A percentile compares a stretch with the other conserved stretches of the same genome.
Conservation (phyloP, 2,329 filamentous ascomycete species). For the Aureobasidium pullulans region DNA sequence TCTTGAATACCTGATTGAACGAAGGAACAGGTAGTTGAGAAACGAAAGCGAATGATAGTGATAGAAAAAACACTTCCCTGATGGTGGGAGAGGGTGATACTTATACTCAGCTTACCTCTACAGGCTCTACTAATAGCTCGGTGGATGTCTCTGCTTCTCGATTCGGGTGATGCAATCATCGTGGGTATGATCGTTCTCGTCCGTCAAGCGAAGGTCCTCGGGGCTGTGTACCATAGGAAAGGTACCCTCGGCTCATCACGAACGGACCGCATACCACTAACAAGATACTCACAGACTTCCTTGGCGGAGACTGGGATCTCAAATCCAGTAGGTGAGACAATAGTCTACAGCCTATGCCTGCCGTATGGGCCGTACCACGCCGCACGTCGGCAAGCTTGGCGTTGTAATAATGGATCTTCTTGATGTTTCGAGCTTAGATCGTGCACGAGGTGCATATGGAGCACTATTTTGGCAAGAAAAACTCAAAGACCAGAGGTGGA, state of each 20-base stretch:
- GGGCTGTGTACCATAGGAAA: not conserved
- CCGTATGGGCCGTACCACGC: not conserved
- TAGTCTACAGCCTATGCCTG: not conserved
- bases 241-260: not conserved
- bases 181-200: not conserved
- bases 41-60: not conserved
- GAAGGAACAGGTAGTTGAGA: slow-evolving; percentile 5
- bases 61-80: not conserved
- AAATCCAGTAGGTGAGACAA: slow-evolving; percentile 8
- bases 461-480: slow-evolving; percentile 7
- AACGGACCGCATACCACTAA: slow-evolving; percentile 1
- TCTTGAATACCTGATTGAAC: slow-evolving; percentile 7
- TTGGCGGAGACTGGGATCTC: not conserved
- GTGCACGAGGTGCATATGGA: not conserved
- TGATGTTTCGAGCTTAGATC: not conserved
- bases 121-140: not conserved
- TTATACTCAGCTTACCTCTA: not conserved
- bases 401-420: not conserved
- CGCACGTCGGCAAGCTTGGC: not conserved
- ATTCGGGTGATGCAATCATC: not conserved
- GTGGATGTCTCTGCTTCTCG: not conserved
- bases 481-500: not conserved
- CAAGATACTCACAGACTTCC: not conserved
- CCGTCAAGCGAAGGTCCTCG: not conserved
- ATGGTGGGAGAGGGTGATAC: not conserved